Evolutionary conservation across 306 rosid genomes (phyloP).

Genomic region (Prinsepia uniflora): DNA sequence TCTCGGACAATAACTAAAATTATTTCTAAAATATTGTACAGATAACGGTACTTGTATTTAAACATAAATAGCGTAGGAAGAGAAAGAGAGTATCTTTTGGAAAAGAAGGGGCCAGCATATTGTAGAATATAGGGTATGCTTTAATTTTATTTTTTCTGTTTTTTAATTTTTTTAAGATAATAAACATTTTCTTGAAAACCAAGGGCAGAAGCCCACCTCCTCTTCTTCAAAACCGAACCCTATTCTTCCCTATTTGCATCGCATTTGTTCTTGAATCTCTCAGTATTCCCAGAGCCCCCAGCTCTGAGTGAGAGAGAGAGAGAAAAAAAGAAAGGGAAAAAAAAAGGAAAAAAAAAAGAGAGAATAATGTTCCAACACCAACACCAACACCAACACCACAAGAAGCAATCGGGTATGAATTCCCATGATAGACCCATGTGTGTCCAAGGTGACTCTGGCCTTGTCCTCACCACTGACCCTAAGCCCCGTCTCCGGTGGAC

Average conservation of each 20-base stretch:
- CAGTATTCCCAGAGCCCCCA: conserved; percentile 44
- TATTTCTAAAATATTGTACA: too few species aligned
- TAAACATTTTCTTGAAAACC: conserved; percentile 19
- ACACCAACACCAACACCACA: conserved; percentile 44
- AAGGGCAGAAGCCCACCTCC: conserved; percentile 36
- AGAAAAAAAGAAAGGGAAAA: conserved; percentile 45
- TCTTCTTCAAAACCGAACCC: conserved; percentile 90
- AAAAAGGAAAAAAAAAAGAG: not conserved
- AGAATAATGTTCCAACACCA: conserved; percentile 76
- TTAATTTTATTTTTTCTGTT: conserved; percentile 21
- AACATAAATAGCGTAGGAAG: conserved; percentile 9
- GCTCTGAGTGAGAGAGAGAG: conserved; percentile 42
- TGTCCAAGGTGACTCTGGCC: conserved; percentile 95
- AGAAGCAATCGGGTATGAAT: conserved; percentile 97
- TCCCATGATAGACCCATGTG: conserved; percentile 96
- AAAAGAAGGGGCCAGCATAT: conserved; percentile 50
- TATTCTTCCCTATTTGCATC: conserved; percentile 87
- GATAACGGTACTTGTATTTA: too few species aligned
- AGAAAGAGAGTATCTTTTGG: conserved; percentile 47
- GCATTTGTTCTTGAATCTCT: conserved; percentile 99
- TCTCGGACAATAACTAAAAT: not conserved
- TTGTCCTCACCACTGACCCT: conserved; percentile 98
- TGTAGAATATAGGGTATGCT: conserved; percentile 44
- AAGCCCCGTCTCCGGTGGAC: conserved; percentile 99
- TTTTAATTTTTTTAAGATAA: conserved; percentile 2